phyloP scores from a whole-genome alignment of 441 rosid genomes.

The Mallotus repandus region DNA sequence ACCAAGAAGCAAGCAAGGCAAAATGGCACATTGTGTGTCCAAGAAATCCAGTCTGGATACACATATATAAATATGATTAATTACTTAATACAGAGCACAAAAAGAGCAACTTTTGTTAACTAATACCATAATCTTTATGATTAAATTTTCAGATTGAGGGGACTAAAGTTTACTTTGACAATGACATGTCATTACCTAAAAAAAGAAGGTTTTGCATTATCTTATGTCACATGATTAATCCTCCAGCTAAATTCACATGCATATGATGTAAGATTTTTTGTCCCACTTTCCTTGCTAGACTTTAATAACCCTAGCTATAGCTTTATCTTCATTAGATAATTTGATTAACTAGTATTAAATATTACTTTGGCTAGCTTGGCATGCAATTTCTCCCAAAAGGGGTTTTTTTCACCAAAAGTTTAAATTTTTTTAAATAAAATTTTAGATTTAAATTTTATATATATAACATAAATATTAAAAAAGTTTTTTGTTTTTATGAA shows the following conservation, averaged over 20 bases:
- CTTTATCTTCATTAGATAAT: neutral
- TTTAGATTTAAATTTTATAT: too few species aligned
- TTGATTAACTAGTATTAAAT: too few species aligned
- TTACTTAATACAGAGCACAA: neutral
- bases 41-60: conserved; percentile 26
- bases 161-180: conserved; percentile 9
- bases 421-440: too few species aligned
- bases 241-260: conserved; percentile 21
- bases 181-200: conserved; percentile 11
- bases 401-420: too few species aligned
- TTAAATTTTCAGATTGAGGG: neutral
- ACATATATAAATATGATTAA: neutral
- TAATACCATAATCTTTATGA: neutral
- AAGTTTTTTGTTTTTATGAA: too few species aligned
- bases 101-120: neutral
- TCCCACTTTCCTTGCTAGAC: conserved; percentile 4
- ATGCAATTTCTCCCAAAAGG: too few species aligned
- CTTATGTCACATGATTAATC: conserved; percentile 14
- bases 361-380: too few species aligned
- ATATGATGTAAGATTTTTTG: neutral
- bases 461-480: too few species aligned
- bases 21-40: neutral
- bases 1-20: neutral
- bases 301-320: neutral
- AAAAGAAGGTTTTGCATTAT: neutral